Evolutionary conservation across 257 asterid species (phyloP).

Genomic region (Coffea canephora): DNA sequence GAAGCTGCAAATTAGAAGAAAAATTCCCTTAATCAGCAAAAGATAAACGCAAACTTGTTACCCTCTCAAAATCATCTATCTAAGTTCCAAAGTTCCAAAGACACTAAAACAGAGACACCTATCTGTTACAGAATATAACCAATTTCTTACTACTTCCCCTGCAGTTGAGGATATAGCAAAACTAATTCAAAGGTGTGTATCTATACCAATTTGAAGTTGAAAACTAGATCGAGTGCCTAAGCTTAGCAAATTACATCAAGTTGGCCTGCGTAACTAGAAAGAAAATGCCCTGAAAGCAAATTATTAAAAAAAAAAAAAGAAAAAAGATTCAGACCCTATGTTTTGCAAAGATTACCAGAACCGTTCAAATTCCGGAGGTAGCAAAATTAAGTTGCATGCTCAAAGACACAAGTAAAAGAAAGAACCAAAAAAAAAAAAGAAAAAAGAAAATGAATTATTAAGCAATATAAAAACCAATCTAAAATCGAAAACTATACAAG

Average conservation of each 20-base stretch:
- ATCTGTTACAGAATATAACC: background rate
- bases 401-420: background rate
- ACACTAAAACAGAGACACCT: background rate
- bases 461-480: background rate
- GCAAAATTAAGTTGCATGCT: background rate
- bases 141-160: background rate
- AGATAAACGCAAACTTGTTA: background rate
- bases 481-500: background rate
- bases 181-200: background rate
- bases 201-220: background rate
- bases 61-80: no score
- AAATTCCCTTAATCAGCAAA: background rate
- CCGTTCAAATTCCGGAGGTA: background rate
- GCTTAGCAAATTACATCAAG: background rate
- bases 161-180: background rate
- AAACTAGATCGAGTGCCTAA: background rate
- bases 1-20: slow-evolving; percentile 21
- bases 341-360: background rate
- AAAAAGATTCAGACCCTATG: background rate
- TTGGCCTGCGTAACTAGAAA: background rate
- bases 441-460: no score
- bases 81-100: no score
- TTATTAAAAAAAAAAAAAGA: background rate
- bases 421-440: background rate
- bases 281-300: background rate